Percentiles rank a stretch among this genome's conserved stretches.
Conservation (phyloP, 2,329 filamentous ascomycete genomes). For the Aspergillus pseudoviridinutans region DNA sequence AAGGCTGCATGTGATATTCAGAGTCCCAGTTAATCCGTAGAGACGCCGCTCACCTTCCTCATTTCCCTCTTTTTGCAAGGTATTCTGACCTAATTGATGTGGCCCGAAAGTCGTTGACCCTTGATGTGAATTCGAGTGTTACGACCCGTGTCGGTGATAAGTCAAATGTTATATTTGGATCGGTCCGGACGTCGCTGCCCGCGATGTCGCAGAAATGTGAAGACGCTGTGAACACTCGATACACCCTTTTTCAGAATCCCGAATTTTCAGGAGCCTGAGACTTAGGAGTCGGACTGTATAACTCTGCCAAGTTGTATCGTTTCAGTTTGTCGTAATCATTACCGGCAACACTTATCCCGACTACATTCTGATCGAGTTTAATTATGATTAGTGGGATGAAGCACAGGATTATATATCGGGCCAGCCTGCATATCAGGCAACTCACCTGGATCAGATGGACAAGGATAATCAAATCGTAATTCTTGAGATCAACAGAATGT, state of each 20-base stretch:
- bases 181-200: neutral
- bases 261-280: constrained; percentile 11
- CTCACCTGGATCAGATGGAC: constrained; percentile 61
- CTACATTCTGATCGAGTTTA: constrained; percentile 48
- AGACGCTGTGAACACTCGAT: neutral
- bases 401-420: constrained; percentile 6
- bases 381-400: constrained; percentile 12
- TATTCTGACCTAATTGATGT: neutral
- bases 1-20: neutral
- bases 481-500: constrained; percentile 58
- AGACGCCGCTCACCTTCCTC: neutral
- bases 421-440: neutral
- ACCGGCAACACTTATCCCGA: constrained; percentile 61
- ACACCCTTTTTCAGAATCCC: constrained; percentile 1
- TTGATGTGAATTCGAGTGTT: neutral
- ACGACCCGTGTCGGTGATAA: too few relatives aligned
- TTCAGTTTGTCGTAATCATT: constrained; percentile 59
- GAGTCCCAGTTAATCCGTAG: neutral
- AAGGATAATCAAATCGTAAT: constrained; percentile 58
- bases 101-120: neutral
- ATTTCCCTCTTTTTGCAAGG: neutral
- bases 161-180: too few relatives aligned
- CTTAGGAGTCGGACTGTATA: constrained; percentile 49
- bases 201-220: neutral
- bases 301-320: constrained; percentile 60